These are phyloP conservation scores for Haplographium delicatum DNA, from an alignment of 495 filamentous ascomycete genomes.

Conservation along the genomic window DNA sequence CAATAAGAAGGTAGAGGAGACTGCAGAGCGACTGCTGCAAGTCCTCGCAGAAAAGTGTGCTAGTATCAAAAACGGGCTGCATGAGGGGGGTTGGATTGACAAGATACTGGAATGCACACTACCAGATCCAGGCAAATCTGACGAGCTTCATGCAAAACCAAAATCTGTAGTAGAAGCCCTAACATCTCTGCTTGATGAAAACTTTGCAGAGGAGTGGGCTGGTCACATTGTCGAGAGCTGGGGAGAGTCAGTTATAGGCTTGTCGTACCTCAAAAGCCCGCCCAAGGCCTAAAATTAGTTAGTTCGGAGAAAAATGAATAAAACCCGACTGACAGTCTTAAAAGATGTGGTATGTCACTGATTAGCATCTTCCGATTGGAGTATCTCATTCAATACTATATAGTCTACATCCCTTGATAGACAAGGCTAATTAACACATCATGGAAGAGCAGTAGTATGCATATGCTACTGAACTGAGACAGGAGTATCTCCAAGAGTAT, in stretches of 20 bases:
- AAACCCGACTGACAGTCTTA: no score
- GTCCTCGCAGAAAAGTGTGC: slow-evolving; percentile 9
- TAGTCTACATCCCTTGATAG: no score
- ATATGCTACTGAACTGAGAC: no score
- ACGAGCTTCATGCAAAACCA: background rate
- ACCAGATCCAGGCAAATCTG: background rate
- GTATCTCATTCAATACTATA: no score
- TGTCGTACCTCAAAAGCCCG: slow-evolving; percentile 15
- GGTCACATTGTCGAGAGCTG: slow-evolving; percentile 38
- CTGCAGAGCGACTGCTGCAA: slow-evolving; percentile 6
- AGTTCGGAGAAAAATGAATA: no score
- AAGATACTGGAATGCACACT: slow-evolving; percentile 15
- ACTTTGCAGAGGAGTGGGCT: slow-evolving; percentile 36
- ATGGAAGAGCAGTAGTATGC: no score
- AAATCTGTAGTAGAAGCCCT: background rate
- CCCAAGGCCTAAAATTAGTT: slow-evolving; percentile 3
- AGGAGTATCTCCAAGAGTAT: background rate
- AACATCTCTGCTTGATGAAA: slow-evolving; percentile 15
- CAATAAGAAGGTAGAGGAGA: background rate
- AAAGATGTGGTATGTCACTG: no score
- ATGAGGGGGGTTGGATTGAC: slow-evolving; percentile 28
- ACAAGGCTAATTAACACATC: no score
- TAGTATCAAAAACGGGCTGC: slow-evolving; percentile 21
- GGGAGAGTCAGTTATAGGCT: slow-evolving; percentile 38
- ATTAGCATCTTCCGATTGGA: no score